Evolutionary conservation across 495 filamentous ascomycete genomes (phyloP).

Genomic region (Cudoniella acicularis): DNA sequence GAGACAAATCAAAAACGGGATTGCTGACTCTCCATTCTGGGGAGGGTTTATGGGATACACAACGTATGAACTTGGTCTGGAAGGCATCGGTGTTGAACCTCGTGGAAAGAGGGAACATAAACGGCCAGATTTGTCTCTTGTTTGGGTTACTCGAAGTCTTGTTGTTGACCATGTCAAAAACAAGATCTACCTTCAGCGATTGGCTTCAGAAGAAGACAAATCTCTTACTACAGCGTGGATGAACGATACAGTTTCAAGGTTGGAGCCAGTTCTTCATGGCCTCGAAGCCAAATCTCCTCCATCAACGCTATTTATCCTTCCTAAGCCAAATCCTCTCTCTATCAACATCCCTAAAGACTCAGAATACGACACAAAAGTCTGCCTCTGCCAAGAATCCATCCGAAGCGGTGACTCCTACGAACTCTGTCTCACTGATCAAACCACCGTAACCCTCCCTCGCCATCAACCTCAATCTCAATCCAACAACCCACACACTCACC

Average conservation of each 20-base stretch:
- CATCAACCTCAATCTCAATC: too few species aligned
- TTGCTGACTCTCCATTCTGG: slow-evolving; percentile 61
- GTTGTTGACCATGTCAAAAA: slow-evolving; percentile 69
- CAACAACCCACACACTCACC: too few species aligned
- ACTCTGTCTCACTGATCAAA: slow-evolving; percentile 80
- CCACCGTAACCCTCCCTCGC: slow-evolving; percentile 42
- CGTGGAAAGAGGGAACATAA: slow-evolving; percentile 27
- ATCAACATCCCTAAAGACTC: slow-evolving; percentile 39
- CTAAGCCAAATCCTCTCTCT: background rate
- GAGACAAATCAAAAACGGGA: slow-evolving; percentile 32
- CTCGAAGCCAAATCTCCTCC: background rate
- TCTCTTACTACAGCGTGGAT: slow-evolving; percentile 27
- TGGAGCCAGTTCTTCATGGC: background rate
- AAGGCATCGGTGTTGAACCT: slow-evolving; percentile 48
- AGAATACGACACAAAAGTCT: slow-evolving; percentile 61
- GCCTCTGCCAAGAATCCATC: slow-evolving; percentile 67
- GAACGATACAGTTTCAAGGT: background rate
- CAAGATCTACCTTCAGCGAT: slow-evolving; percentile 61
- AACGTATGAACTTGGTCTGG: slow-evolving; percentile 81
- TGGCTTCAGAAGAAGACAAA: slow-evolving; percentile 27
- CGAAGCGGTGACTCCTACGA: slow-evolving; percentile 86
- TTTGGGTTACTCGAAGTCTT: slow-evolving; percentile 75
- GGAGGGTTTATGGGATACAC: slow-evolving; percentile 89
- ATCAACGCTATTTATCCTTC: background rate
- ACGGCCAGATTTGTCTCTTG: slow-evolving; percentile 69